These are phyloP conservation scores for Baudoinia panamericana DNA, from an alignment of 495 filamentous ascomycete genomes.

Conservation along the genomic window DNA sequence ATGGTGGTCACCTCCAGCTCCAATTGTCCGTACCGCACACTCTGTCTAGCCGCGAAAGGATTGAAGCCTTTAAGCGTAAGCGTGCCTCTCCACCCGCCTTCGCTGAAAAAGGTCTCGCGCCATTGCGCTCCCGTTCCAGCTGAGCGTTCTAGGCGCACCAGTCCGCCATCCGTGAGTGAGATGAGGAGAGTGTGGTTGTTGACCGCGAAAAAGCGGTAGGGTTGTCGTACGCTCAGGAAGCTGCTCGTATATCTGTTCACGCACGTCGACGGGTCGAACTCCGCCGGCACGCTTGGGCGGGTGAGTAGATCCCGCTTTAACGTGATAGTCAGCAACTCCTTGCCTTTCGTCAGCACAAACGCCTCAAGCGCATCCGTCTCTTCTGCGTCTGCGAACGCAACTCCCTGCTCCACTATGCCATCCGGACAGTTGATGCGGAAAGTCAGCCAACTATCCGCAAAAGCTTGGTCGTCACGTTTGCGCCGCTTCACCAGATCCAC, in stretches of 20 bases:
- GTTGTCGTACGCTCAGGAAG: constrained; percentile 61
- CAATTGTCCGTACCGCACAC: constrained; percentile 49
- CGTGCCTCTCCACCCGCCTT: constrained; percentile 56
- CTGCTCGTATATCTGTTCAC: constrained; percentile 51
- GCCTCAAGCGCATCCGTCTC: constrained; percentile 62
- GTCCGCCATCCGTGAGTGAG: constrained; percentile 67
- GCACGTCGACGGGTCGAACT: constrained; percentile 67
- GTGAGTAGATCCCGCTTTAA: constrained; percentile 29
- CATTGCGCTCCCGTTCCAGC: constrained; percentile 58
- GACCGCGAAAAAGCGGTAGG: constrained; percentile 67
- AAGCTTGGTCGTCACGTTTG: constrained; percentile 31
- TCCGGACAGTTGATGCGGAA: constrained; percentile 64
- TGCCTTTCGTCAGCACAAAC: constrained; percentile 64
- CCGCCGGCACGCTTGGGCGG: constrained; percentile 38
- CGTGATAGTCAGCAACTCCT: constrained; percentile 66
- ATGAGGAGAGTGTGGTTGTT: constrained; percentile 60
- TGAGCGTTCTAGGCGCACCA: constrained; percentile 58
- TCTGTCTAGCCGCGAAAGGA: constrained; percentile 52
- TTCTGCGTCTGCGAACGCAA: constrained; percentile 67
- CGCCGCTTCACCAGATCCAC: constrained; percentile 67
- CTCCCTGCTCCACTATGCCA: constrained; percentile 54
- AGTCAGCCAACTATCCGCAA: constrained; percentile 50
- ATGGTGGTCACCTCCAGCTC: constrained; percentile 53
- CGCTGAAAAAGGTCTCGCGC: constrained; percentile 67
- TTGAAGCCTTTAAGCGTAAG: constrained; percentile 55